Evolutionary conservation across 1,284 basidiomycete genomes (phyloP).

Genomic region (Boletus subluridellus): DNA sequence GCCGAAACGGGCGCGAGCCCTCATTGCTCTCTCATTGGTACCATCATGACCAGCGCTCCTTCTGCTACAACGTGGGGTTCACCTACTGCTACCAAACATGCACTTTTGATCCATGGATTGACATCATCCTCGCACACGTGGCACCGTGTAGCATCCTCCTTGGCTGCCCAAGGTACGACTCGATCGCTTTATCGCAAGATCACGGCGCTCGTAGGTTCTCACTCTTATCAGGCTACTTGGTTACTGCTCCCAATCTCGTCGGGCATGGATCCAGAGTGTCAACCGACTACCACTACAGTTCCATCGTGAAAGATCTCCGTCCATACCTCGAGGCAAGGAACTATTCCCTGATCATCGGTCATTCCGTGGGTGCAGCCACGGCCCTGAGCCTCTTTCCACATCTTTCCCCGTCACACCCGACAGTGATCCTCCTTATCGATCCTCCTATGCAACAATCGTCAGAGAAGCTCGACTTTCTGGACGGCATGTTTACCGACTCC

Average conservation of each 20-base stretch:
- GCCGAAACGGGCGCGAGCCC: neutral
- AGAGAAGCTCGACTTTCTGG: no score
- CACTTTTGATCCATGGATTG: neutral
- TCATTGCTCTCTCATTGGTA: neutral
- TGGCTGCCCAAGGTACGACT: no score
- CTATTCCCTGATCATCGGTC: constrained; percentile 23
- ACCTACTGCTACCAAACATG: constrained; percentile 4
- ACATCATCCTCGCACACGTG: no score
- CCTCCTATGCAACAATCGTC: constrained; percentile 10
- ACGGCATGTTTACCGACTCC: neutral
- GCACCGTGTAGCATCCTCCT: no score
- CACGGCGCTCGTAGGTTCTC: neutral
- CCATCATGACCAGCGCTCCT: constrained; percentile 6
- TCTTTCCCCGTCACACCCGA: constrained; percentile 9
- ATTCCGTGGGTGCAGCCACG: no score
- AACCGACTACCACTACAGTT: constrained; percentile 12
- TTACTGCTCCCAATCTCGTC: no score
- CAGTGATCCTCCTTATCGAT: constrained; percentile 27
- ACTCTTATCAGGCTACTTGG: constrained; percentile 10
- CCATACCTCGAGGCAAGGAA: constrained; percentile 20
- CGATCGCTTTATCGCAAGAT: neutral
- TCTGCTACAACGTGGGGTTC: neutral
- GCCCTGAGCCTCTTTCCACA: no score
- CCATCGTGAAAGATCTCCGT: constrained; percentile 21
- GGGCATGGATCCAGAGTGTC: constrained; percentile 12